Evolutionary conservation across 768 basidiomycete genomes (phyloP).

Genomic region (Tremella fuciformis): DNA sequence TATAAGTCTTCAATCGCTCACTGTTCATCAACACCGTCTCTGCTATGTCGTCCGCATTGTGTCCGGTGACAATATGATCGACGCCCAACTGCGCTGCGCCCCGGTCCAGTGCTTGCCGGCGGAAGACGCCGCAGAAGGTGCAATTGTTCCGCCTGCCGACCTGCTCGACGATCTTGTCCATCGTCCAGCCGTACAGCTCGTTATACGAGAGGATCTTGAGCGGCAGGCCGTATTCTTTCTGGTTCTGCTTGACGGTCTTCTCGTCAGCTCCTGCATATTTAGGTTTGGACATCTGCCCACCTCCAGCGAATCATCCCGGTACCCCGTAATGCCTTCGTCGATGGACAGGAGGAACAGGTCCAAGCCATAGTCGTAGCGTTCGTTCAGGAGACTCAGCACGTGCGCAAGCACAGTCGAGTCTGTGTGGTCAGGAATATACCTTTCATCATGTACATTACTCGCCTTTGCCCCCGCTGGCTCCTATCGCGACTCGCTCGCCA

Average conservation of each 20-base stretch:
- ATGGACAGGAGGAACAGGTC: constrained; percentile 90
- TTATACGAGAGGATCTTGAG: constrained; percentile 94
- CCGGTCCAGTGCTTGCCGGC: constrained; percentile 91
- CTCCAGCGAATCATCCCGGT: constrained; percentile 94
- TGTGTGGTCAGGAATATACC: constrained; percentile 53
- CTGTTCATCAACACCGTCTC: constrained; percentile 99
- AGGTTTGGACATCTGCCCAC: constrained; percentile 53
- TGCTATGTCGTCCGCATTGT: constrained; percentile 98
- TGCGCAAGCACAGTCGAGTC: constrained; percentile 97
- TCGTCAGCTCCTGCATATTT: not conserved
- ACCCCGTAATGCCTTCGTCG: constrained; percentile 98
- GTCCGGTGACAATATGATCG: constrained; percentile 97
- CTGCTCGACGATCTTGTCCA: constrained; percentile 93
- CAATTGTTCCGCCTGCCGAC: constrained; percentile 97
- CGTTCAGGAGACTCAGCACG: constrained; percentile 93
- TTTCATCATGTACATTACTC: not conserved
- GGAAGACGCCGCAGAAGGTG: constrained; percentile 97
- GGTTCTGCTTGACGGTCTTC: constrained; percentile 96
- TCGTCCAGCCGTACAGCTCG: constrained; percentile 98
- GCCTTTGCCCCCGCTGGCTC: constrained; percentile 98
- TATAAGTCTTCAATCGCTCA: constrained; percentile 44
- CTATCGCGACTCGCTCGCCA: constrained; percentile 92
- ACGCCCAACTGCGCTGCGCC: constrained; percentile 84
- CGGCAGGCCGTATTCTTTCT: constrained; percentile 89
- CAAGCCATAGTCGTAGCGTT: constrained; percentile 87